A percentile compares a stretch with the other conserved stretches of the same genome.
Conservation (phyloP, 257 asterid genomes). For the Fraxinus americana region DNA sequence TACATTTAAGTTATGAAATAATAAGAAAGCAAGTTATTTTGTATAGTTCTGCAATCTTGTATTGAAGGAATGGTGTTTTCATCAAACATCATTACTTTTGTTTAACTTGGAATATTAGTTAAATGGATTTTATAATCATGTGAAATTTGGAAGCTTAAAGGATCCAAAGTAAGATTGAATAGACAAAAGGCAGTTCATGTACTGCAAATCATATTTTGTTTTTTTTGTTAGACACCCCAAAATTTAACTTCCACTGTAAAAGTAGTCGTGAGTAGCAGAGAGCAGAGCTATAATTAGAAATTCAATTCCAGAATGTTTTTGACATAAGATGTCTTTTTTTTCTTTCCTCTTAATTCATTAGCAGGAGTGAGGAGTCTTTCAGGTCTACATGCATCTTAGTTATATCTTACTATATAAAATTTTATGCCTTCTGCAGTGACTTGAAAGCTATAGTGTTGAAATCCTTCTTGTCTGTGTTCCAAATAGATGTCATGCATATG, state of each 20-base stretch:
- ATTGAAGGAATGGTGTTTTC: neutral
- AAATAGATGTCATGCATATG: neutral
- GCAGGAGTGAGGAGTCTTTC: slow-evolving; percentile 1
- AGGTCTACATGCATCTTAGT: slow-evolving; percentile 16
- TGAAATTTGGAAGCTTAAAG: neutral
- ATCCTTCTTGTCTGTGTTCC: neutral
- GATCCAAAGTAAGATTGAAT: neutral
- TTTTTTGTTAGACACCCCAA: neutral
- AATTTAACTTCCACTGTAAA: neutral
- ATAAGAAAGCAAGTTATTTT: neutral
- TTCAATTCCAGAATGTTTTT: slow-evolving; percentile 15
- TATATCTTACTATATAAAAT: neutral
- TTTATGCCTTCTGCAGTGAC: slow-evolving; percentile 13
- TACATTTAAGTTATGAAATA: neutral
- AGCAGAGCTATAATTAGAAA: neutral
- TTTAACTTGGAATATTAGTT: neutral
- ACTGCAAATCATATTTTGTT: neutral
- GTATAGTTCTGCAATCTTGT: neutral
- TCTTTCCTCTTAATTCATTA: slow-evolving; percentile 15
- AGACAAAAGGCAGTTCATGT: neutral
- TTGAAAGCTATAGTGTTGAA: slow-evolving; percentile 3
- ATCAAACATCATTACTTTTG: neutral
- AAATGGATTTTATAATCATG: neutral
- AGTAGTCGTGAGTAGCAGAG: neutral
- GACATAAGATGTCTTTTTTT: neutral